Evolutionary conservation across 495 filamentous ascomycete species (phyloP).

Genomic region (Articulospora tetracladia): DNA sequence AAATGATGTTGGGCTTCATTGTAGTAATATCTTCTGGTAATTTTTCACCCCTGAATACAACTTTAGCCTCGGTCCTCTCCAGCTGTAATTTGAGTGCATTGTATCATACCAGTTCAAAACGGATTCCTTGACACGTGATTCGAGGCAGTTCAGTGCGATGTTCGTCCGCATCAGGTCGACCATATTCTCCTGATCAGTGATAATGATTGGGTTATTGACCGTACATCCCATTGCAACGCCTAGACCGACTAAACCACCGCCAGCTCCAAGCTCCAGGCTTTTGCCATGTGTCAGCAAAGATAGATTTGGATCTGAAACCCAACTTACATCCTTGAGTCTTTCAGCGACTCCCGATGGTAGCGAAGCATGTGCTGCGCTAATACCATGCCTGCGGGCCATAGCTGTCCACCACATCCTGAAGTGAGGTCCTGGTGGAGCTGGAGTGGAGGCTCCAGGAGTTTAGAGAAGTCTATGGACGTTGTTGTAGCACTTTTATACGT

Average conservation of each 20-base stretch:
- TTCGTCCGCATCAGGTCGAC: conserved; percentile 78
- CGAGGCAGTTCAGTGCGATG: conserved; percentile 70
- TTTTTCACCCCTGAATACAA: conserved; percentile 46
- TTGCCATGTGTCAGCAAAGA: conserved; percentile 6
- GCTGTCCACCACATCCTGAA: conserved; percentile 84
- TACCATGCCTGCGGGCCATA: conserved; percentile 93
- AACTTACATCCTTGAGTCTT: conserved; percentile 70
- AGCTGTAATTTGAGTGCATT: background rate
- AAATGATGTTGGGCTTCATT: conserved; percentile 66
- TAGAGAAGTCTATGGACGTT: conserved; percentile 65
- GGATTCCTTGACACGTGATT: conserved; percentile 51
- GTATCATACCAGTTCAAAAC: conserved; percentile 73
- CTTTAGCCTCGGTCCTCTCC: background rate
- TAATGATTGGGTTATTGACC: conserved; percentile 50
- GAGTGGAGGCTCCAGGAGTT: conserved; percentile 63
- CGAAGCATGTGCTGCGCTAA: conserved; percentile 79
- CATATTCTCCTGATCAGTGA: conserved; percentile 89
- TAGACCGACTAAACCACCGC: conserved; percentile 81
- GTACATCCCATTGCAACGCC: conserved; percentile 58
- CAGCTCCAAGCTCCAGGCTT: conserved; percentile 90
- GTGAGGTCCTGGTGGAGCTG: conserved; percentile 78
- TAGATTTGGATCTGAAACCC: conserved; percentile 1
- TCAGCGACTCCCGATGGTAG: conserved; percentile 55
- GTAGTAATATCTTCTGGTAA: conserved; percentile 40
- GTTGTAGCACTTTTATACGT: conserved; percentile 60